These are phyloP conservation scores for Trichoderma arundinaceum DNA, from an alignment of 2,329 filamentous ascomycete species.

Conservation along the genomic window DNA sequence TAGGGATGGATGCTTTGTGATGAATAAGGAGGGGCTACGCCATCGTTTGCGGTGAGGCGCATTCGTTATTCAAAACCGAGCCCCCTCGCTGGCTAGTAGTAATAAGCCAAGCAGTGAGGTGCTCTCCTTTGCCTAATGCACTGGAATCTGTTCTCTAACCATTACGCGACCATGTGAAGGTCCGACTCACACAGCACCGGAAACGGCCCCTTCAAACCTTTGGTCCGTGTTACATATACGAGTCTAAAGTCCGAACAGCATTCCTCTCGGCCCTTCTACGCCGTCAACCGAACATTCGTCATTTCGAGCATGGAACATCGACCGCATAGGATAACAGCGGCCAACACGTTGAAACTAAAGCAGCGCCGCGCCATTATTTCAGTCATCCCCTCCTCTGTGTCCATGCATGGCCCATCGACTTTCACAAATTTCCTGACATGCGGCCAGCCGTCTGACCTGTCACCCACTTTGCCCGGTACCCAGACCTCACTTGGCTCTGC, in stretches of 20 bases:
- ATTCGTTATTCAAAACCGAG: constrained; percentile 11
- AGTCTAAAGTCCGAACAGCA: constrained; percentile 12
- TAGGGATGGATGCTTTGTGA: constrained; percentile 18
- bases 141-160: constrained; percentile 17
- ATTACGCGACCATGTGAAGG: constrained; percentile 9
- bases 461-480: constrained; percentile 19
- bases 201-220: constrained; percentile 2
- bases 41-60: constrained; percentile 27
- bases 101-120: constrained; percentile 2
- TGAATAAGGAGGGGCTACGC: constrained; percentile 27
- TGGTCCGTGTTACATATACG: background rate
- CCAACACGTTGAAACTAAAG: constrained; percentile 8
- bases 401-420: constrained; percentile 7
- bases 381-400: constrained; percentile 5
- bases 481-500: constrained; percentile 5
- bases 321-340: constrained; percentile 8
- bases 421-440: constrained; percentile 20
- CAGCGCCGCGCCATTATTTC: constrained; percentile 1
- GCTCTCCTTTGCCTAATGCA: constrained; percentile 21
- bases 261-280: constrained; percentile 15
- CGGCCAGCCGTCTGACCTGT: constrained; percentile 31
- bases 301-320: background rate
- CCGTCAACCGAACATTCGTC: constrained; percentile 14
- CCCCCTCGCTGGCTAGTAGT: constrained; percentile 21
- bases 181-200: background rate